Base-by-base conservation (phyloP, 1,139 yeast species). In the Taiozyma sp. region DNA sequence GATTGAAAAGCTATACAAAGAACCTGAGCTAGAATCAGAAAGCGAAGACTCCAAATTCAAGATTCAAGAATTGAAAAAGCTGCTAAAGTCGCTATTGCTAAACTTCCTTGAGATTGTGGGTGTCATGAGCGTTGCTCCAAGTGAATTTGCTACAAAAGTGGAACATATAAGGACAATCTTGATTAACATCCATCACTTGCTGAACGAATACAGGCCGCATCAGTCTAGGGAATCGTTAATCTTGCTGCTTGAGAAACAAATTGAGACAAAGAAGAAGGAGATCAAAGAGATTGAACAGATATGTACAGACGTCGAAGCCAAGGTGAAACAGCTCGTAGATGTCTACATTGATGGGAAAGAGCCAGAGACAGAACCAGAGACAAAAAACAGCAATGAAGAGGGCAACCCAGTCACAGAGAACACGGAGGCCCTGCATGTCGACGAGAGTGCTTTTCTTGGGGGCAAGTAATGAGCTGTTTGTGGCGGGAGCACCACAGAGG, bases 181-280 rank as follows among this genome's bases (percentile, higher is more conserved):
- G 51, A 84, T 90, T 63, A 90, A 90, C 64, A 84, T 89, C 58
- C 96, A 89, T 65, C 96, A 90, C 65, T 70, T 90, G 50, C 70
- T 90, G 54, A 90, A 90, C 66, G 89, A 89, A 50, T 90, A 89
- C 68, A 73, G 96, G 52, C 96, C 96, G 0, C 96, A 90, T 66
- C 97, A 90, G 64, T 84, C 92, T 8, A 74, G 96, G 45, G 96
- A 90, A 61, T 83, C 90, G 54, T 75, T 90, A 58, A 84, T 87
- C 46, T 74, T 84, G 76, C 70, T 87, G 51, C 71, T 90, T 66
- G 83, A 80, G 61, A 83, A 81, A 49, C 87, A 84, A 61, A 75
- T 85, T 29, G 82, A 76, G 46, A 67, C 71, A 44, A 83, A 83
- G 59, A 71, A 69, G 53, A 62, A 64, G 10, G 88, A 84, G 58